These are phyloP conservation scores for Colletotrichum noveboracense DNA, from an alignment of 2,329 filamentous ascomycete species.

Conservation along the genomic window DNA sequence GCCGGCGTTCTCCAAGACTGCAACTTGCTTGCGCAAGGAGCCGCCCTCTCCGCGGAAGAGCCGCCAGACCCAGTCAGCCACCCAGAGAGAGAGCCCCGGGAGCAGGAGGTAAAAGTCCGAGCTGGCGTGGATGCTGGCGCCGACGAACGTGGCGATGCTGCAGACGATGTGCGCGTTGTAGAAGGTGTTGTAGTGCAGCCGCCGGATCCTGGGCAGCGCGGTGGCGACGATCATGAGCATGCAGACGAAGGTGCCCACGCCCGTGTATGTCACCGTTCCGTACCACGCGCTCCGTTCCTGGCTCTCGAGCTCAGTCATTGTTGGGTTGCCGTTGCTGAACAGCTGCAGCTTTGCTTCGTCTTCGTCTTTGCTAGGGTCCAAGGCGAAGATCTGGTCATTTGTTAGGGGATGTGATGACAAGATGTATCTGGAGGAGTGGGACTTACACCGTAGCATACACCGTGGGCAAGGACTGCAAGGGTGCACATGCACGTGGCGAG, in stretches of 20 bases:
- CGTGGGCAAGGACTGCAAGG: slow-evolving; percentile 2
- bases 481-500: slow-evolving; percentile 1
- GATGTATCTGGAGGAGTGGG: fast-evolving
- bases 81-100: slow-evolving; percentile 11
- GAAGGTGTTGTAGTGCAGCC: slow-evolving; percentile 20
- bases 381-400: neutral
- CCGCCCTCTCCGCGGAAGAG: slow-evolving; percentile 9
- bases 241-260: neutral
- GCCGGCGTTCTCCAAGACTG: neutral
- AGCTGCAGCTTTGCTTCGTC: neutral
- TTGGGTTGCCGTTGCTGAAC: slow-evolving; percentile 19
- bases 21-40: neutral
- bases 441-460: slow-evolving; percentile 18
- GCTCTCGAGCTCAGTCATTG: slow-evolving; percentile 12
- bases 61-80: slow-evolving; percentile 13
- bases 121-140: slow-evolving; percentile 17
- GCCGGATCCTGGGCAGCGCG: slow-evolving; percentile 12
- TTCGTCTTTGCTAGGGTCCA: neutral
- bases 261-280: slow-evolving; percentile 8
- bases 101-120: slow-evolving; percentile 23
- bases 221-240: slow-evolving; percentile 11
- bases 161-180: slow-evolving; percentile 19
- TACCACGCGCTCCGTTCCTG: neutral
- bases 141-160: slow-evolving; percentile 3
- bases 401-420: neutral